These are phyloP conservation scores for Pezicula rhizophila DNA, from an alignment of 2,329 filamentous ascomycete genomes.

Conservation along the genomic window DNA sequence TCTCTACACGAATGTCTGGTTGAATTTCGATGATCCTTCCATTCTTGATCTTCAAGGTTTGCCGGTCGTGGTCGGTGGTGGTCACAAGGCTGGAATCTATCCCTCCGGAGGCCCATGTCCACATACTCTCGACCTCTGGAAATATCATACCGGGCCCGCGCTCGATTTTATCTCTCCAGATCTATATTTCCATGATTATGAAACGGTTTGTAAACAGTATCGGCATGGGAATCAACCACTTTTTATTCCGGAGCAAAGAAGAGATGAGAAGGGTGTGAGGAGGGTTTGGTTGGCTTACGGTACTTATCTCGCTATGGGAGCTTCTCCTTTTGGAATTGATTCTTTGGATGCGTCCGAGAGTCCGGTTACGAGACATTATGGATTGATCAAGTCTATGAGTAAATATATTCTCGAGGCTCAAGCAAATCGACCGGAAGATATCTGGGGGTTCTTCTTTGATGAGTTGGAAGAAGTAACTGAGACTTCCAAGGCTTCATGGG, in stretches of 20 bases:
- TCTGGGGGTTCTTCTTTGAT: conserved; percentile 35
- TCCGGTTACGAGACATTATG: conserved; percentile 15
- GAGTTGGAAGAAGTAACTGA: conserved; percentile 15
- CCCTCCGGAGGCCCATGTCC: conserved; percentile 31
- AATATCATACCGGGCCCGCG: conserved; percentile 30
- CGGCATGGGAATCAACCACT: conserved; percentile 37
- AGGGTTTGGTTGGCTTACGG: conserved; percentile 37
- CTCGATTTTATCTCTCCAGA: conserved; percentile 43
- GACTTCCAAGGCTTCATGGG: conserved; percentile 3
- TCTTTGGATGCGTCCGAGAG: conserved; percentile 14
- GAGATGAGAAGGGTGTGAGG: conserved; percentile 39
- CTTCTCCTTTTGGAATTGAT: conserved; percentile 35
- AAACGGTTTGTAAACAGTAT: conserved; percentile 36
- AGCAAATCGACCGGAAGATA: conserved; percentile 24
- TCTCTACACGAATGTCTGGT: conserved; percentile 17
- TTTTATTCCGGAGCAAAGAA: conserved; percentile 46
- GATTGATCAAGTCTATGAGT: conserved; percentile 24
- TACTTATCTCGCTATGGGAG: conserved; percentile 33
- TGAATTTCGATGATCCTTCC: conserved; percentile 13
- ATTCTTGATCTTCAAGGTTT: conserved; percentile 24
- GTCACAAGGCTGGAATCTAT: conserved; percentile 30
- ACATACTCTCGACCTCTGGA: conserved; percentile 34
- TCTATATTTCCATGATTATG: conserved; percentile 43
- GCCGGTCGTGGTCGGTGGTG: conserved; percentile 30
- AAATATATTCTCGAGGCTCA: conserved; percentile 21